These are phyloP conservation scores for Rhizophagus sp. DNA, from an alignment of 192 early-diverging fungal genomes.

Conservation along the genomic window DNA sequence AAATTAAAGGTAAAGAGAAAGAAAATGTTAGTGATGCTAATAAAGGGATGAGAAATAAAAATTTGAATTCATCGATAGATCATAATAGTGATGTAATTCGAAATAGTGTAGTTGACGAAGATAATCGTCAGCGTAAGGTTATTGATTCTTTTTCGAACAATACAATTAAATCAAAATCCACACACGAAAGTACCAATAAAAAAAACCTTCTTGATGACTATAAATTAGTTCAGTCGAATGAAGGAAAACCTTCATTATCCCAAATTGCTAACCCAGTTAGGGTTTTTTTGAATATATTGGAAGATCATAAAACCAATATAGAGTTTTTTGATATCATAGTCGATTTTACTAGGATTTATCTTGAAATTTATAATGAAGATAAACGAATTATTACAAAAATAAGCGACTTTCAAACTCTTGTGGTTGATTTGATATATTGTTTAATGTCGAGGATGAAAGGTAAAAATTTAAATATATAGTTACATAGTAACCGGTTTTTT, in stretches of 20 bases:
- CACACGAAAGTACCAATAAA: neutral
- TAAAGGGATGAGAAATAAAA: neutral
- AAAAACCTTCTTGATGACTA: neutral
- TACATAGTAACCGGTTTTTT: neutral
- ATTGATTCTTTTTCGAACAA: neutral
- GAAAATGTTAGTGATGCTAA: neutral
- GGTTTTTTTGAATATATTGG: neutral
- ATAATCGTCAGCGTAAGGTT: neutral
- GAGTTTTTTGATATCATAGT: neutral
- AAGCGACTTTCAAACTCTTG: neutral
- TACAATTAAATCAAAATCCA: neutral
- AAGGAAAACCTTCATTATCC: neutral
- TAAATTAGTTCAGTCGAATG: neutral
- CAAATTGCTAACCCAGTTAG: neutral
- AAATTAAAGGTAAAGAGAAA: neutral
- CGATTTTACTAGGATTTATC: neutral
- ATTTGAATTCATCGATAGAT: neutral
- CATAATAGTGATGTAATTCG: neutral
- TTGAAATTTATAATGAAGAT: neutral
- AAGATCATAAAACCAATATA: neutral
- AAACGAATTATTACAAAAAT: neutral
- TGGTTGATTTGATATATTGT: neutral
- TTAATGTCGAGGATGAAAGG: neutral
- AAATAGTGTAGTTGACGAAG: neutral
- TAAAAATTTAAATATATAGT: neutral